Percentiles rank a stretch among this genome's conserved stretches.
These are phyloP conservation scores for Metschnikowia kofuensis DNA, from an alignment of 805 yeast species.

Conservation along the genomic window DNA sequence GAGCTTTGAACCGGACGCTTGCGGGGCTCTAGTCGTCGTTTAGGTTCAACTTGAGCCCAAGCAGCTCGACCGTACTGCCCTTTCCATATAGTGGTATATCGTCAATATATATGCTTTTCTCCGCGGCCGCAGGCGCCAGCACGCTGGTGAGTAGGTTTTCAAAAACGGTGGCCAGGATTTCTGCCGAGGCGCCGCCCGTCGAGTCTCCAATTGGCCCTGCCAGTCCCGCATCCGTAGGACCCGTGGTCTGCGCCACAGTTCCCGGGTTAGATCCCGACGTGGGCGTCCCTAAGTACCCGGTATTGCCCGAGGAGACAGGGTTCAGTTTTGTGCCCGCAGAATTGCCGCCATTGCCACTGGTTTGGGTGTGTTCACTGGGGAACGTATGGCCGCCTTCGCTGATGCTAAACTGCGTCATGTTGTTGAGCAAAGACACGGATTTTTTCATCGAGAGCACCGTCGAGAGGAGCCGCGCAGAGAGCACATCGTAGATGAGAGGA, in stretches of 20 bases:
- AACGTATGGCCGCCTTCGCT: conserved; percentile 36
- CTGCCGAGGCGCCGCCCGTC: conserved; percentile 15
- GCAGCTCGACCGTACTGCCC: conserved; percentile 37
- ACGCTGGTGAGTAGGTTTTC: conserved; percentile 30
- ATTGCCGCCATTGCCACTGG: neutral
- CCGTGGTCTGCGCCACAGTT: conserved; percentile 15
- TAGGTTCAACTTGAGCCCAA: conserved; percentile 30
- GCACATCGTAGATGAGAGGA: conserved; percentile 68
- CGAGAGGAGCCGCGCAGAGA: conserved; percentile 57
- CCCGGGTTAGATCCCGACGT: conserved; percentile 16
- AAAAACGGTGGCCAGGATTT: conserved; percentile 28
- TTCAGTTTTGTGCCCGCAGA: conserved; percentile 4
- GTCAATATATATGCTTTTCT: conserved; percentile 30
- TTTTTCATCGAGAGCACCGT: conserved; percentile 35
- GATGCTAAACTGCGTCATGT: conserved; percentile 30
- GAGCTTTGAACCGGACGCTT: conserved; percentile 23
- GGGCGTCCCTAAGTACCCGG: conserved; percentile 14
- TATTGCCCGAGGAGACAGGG: conserved; percentile 5
- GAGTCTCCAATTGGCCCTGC: conserved; percentile 10
- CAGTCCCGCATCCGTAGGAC: conserved; percentile 13
- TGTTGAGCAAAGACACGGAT: conserved; percentile 31
- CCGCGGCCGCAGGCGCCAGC: conserved; percentile 15
- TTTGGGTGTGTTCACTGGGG: conserved; percentile 12
- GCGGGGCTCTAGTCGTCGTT: conserved; percentile 12
- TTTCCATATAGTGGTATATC: conserved; percentile 40